phyloP scores from a whole-genome alignment of 257 asterid species.

The Oldenlandia corymbosa region DNA sequence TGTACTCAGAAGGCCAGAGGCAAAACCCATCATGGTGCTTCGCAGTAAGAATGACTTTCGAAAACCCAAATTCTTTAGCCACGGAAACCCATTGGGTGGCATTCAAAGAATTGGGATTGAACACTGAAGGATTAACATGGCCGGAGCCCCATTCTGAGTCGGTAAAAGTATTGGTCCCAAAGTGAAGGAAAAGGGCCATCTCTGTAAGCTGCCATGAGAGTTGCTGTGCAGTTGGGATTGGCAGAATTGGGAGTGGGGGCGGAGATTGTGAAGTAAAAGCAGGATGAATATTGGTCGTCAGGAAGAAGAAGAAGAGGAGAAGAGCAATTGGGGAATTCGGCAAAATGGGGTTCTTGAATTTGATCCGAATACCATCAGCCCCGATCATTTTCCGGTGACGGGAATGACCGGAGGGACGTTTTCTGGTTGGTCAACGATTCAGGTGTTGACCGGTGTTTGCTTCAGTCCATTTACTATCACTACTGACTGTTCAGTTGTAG shows the following conservation, averaged over 20 bases:
- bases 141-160: constrained; percentile 94
- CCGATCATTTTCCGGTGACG: constrained; percentile 5
- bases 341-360: constrained; percentile 20
- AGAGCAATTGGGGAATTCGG: constrained; percentile 6
- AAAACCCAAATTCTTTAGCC: constrained; percentile 69
- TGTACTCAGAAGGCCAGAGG: constrained; percentile 82
- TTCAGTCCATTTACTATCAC: too few species aligned
- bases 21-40: constrained; percentile 99
- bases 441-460: neutral
- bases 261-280: constrained; percentile 30
- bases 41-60: constrained; percentile 59
- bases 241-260: constrained; percentile 86
- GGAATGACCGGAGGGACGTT: too few species aligned
- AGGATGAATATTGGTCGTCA: too few species aligned
- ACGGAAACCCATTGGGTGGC: constrained; percentile 85
- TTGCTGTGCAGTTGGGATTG: constrained; percentile 70
- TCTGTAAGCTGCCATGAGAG: constrained; percentile 91
- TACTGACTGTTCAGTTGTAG: too few species aligned
- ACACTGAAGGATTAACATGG: constrained; percentile 58
- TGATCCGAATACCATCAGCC: neutral
- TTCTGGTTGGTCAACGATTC: too few species aligned
- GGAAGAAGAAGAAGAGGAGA: constrained; percentile 22
- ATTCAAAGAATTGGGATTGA: constrained; percentile 60
- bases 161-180: constrained; percentile 85
- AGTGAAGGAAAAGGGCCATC: constrained; percentile 84